Evolutionary conservation across 805 yeast species (phyloP).

Genomic region (Nakazawaea laoshanensis): DNA sequence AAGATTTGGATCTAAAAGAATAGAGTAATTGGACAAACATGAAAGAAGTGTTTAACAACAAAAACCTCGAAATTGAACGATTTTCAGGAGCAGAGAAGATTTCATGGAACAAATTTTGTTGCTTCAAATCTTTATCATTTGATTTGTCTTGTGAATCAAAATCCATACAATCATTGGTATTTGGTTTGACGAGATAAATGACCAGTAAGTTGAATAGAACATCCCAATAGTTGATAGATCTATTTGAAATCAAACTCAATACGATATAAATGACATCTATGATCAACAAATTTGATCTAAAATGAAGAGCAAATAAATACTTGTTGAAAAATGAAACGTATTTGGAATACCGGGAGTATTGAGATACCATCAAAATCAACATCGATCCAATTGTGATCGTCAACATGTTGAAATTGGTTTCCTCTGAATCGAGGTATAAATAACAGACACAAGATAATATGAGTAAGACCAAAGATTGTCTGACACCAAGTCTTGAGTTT

Average conservation of each 20-base stretch:
- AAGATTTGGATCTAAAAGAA: conserved; percentile 85
- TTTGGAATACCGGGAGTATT: conserved; percentile 16
- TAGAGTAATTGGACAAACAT: conserved; percentile 92
- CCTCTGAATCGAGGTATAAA: neutral
- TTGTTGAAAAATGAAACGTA: conserved; percentile 16
- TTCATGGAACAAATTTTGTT: conserved; percentile 18
- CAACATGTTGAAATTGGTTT: conserved; percentile 19
- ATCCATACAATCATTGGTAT: conserved; percentile 7
- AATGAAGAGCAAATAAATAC: conserved; percentile 15
- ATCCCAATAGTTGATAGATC: conserved; percentile 1
- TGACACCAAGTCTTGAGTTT: neutral
- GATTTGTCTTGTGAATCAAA: neutral
- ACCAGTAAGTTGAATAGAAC: conserved; percentile 5
- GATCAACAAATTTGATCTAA: conserved; percentile 16
- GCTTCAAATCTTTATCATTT: neutral
- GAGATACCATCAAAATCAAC: conserved; percentile 19
- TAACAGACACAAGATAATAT: neutral
- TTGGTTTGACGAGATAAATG: neutral
- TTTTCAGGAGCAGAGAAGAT: conserved; percentile 56
- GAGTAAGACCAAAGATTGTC: neutral
- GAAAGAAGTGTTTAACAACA: conserved; percentile 79
- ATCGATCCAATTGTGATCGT: conserved; percentile 22
- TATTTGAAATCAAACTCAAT: conserved; percentile 7
- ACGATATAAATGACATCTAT: conserved; percentile 13
- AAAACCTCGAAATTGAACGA: conserved; percentile 78